Evolutionary conservation across 2,329 filamentous ascomycete genomes (phyloP).

Genomic region (Lachnellula occidentalis): DNA sequence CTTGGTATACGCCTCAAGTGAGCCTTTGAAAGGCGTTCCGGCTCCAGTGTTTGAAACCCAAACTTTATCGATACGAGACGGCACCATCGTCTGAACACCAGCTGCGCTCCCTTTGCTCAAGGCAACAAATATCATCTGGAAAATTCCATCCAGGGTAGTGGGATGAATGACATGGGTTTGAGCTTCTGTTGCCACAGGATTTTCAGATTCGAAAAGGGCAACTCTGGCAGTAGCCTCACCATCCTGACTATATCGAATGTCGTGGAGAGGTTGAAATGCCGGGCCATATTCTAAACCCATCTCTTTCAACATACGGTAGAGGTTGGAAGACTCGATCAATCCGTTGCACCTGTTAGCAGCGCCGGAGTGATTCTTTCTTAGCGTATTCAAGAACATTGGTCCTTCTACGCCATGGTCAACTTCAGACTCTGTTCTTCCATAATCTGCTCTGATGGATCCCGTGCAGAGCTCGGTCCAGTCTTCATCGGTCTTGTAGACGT

Average conservation of each 20-base stretch:
- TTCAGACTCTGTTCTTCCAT: neutral
- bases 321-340: neutral
- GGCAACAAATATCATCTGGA: slow-evolving; percentile 27
- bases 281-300: slow-evolving; percentile 27
- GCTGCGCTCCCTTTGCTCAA: neutral
- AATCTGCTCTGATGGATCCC: neutral
- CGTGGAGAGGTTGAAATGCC: neutral
- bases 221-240: neutral
- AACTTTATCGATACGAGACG: neutral
- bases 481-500: neutral
- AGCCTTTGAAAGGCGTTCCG: neutral
- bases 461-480: neutral
- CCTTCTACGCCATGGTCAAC: neutral
- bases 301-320: neutral
- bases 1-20: neutral
- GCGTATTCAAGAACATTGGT: too few relatives aligned
- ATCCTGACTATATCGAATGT: neutral
- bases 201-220: neutral
- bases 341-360: neutral
- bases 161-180: slow-evolving; percentile 37
- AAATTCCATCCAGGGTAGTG: slow-evolving; percentile 38
- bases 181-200: neutral
- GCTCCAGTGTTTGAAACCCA: neutral
- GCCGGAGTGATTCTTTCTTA: too few relatives aligned
- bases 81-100: neutral